Base-by-base conservation (phyloP, 2,329 filamentous ascomycete genomes). In the Oidium heveae region DNA sequence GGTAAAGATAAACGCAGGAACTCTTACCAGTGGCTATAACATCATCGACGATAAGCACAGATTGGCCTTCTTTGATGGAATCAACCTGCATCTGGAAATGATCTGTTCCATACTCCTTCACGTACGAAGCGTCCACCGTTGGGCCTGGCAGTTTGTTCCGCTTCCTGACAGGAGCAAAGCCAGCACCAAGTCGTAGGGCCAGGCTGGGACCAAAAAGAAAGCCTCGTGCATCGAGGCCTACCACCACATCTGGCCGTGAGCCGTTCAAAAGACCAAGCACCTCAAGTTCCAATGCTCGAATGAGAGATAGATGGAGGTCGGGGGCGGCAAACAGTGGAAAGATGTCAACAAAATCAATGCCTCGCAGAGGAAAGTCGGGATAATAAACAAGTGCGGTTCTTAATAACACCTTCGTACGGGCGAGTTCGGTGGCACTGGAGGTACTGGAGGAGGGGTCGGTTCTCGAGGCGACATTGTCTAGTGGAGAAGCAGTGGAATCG, bases 261-360 rank as follows among this genome's bases (percentile, higher is more conserved):
- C 67, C 67, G 57, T 72, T 69, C 58, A 82, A 82, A 58, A 74
- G 73, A 62, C 81, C 71, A 56, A 75, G 70, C 59, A 94, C 75
- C 68, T 94, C 82, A 58, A 95, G 74, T 69, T 94, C 84, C 61
- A 96, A 82, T 52, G 86, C 86, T 63, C 80, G 77, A 67, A 95
- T 73, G 56, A 98, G 81, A 55, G 79, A 75, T 61, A 76, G 73
- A 71, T 95, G 89, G 58, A 84, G 74, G 53, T 68, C 66, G 55
- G 81, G 79, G 65, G 86, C 76, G 67, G 85, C 80, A 73, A 98
- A 96, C 66, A 96, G 82, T 58, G 91, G 91, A 69, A 98, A 82
- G 70, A 98, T 96, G 67, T 98, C 91, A 72, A 95, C 86, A 70
- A 98, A 98, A 64, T 94, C 75, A 66, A 98, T 89, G 68, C 91